Conservation (phyloP, 2,329 filamentous ascomycete species). For the Trichoderma sp. region DNA sequence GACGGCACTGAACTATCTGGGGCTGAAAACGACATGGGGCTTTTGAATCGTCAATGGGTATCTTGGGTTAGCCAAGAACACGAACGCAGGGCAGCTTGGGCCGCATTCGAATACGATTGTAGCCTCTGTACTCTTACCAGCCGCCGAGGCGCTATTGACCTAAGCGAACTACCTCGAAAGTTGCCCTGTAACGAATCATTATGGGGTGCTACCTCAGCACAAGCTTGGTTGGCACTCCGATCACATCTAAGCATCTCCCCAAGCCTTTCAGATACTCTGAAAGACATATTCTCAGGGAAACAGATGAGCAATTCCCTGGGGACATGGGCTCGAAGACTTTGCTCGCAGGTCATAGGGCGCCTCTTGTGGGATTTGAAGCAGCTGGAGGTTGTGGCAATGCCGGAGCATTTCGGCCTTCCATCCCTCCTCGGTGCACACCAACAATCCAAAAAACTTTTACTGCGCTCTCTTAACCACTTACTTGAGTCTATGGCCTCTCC, state of each 20-base stretch:
- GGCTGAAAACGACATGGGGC: neutral
- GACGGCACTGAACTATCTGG: neutral
- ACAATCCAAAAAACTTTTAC: neutral
- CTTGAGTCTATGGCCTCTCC: neutral
- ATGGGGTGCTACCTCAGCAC: neutral
- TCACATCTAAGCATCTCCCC: neutral
- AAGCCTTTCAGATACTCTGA: neutral
- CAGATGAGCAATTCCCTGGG: neutral
- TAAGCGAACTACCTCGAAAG: neutral
- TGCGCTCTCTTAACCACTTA: neutral
- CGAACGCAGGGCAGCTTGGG: neutral
- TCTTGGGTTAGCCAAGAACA: neutral
- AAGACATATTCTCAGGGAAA: neutral
- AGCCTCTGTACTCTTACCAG: neutral
- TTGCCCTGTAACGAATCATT: neutral
- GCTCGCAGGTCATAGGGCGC: neutral
- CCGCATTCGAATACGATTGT: neutral
- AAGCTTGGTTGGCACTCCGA: neutral
- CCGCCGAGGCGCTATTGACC: neutral
- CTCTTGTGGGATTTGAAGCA: neutral
- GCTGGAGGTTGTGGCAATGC: neutral
- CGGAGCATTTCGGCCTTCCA: neutral
- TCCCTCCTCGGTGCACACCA: neutral
- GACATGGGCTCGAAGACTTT: neutral
- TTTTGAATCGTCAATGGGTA: neutral